A percentile compares a stretch with the other conserved stretches of the same genome.
Evolutionary conservation across 2,329 filamentous ascomycete genomes (phyloP).

Genomic region (Colletotrichum sp.): DNA sequence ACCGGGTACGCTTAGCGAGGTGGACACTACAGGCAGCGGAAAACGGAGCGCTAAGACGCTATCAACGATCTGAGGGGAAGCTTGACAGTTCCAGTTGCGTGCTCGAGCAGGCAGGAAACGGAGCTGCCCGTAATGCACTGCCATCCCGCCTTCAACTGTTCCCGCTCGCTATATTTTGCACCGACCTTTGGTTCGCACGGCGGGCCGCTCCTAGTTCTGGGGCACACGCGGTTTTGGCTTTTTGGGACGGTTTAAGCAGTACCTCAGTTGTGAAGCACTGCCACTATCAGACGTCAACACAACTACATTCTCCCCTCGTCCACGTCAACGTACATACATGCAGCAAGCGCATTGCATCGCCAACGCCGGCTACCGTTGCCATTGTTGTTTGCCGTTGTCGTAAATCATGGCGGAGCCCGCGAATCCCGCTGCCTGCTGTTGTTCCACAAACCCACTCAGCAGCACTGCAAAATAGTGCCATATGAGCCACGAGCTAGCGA

Average conservation of each 20-base stretch:
- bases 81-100: neutral
- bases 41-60: neutral
- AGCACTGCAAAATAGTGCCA: neutral
- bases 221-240: neutral
- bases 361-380: neutral
- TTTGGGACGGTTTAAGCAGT: neutral
- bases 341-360: neutral
- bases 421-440: slow-evolving; percentile 3
- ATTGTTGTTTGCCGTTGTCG: neutral
- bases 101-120: neutral
- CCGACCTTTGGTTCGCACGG: neutral
- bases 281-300: neutral
- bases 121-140: neutral
- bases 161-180: neutral
- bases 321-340: neutral
- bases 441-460: neutral
- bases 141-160: neutral
- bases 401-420: neutral
- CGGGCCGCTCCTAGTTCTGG: neutral
- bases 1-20: neutral
- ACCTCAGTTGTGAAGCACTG: neutral
- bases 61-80: neutral
- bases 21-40: neutral
- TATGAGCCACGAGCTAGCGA: neutral
- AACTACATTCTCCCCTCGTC: neutral